These are phyloP conservation scores for Wallemia mellicola DNA, from an alignment of 1,284 basidiomycete genomes.

Conservation along the genomic window DNA sequence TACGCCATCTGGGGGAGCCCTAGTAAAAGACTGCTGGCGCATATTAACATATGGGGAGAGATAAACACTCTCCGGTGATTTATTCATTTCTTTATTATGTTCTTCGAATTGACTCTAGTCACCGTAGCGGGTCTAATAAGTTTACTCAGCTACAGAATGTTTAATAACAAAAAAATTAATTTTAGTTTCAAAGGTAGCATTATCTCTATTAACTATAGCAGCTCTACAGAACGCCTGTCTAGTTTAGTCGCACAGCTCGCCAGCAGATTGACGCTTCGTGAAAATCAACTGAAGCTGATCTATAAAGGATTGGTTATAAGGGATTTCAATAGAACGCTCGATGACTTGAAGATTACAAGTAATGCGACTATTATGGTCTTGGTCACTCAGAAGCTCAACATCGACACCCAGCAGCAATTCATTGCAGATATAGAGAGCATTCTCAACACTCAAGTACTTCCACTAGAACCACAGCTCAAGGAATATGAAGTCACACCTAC, in stretches of 20 bases:
- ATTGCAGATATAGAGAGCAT: background rate
- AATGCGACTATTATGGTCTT: background rate
- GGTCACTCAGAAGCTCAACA: background rate
- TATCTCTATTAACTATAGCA: background rate
- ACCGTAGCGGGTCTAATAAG: background rate
- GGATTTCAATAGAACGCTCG: background rate
- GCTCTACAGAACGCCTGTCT: background rate
- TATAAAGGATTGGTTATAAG: background rate
- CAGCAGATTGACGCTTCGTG: background rate
- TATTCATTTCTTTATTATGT: background rate
- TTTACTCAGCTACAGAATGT: background rate
- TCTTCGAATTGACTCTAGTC: background rate
- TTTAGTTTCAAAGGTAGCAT: background rate
- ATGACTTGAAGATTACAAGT: background rate
- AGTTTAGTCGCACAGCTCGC: background rate
- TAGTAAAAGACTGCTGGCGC: no score
- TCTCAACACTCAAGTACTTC: background rate
- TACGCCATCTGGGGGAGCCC: background rate
- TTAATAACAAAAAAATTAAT: background rate
- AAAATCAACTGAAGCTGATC: background rate
- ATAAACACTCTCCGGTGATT: background rate
- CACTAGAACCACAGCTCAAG: background rate
- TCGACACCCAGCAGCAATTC: background rate
- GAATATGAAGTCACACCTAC: background rate
- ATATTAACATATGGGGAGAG: background rate